phyloP scores from a whole-genome alignment of 306 rosid genomes.

The Sicyos edulis region DNA sequence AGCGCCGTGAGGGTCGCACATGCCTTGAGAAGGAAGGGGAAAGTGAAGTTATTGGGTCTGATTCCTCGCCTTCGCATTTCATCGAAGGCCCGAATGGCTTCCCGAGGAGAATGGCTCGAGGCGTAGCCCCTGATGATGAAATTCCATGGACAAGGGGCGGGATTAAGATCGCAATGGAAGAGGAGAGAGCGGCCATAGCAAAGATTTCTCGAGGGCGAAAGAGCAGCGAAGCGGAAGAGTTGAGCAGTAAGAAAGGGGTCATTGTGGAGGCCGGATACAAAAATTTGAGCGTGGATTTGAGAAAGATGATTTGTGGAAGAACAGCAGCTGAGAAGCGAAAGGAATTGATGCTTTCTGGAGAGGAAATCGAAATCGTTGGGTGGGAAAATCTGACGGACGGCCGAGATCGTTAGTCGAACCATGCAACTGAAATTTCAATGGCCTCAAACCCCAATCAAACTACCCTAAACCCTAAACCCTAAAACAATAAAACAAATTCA shows the following conservation, averaged over 20 bases:
- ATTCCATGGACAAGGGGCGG: constrained; percentile 61
- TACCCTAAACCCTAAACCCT: too few species aligned
- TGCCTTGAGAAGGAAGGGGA: constrained; percentile 64
- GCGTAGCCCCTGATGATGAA: constrained; percentile 67
- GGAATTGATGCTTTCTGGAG: constrained; percentile 47
- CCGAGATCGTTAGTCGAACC: constrained; percentile 35
- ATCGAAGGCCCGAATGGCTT: constrained; percentile 47
- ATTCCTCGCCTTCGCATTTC: constrained; percentile 47
- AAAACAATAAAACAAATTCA: too few species aligned
- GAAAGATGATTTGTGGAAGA: constrained; percentile 43
- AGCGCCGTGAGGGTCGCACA: constrained; percentile 40
- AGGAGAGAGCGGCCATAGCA: constrained; percentile 46
- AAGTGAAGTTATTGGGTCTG: constrained; percentile 57
- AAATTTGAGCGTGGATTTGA: constrained; percentile 63
- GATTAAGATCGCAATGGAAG: constrained; percentile 18
- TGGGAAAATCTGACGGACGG: constrained; percentile 22
- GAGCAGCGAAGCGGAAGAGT: constrained; percentile 50
- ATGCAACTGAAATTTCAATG: constrained; percentile 25
- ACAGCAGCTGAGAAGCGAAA: constrained; percentile 43
- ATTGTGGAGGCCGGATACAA: constrained; percentile 40
- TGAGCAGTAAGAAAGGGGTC: constrained; percentile 46
- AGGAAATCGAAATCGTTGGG: constrained; percentile 15
- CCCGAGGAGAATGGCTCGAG: constrained; percentile 37
- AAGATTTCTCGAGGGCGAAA: constrained; percentile 46
- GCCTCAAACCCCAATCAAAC: neutral